Conservation (phyloP, 2,329 filamentous ascomycete species). For the Dactylella cylindrospora region DNA sequence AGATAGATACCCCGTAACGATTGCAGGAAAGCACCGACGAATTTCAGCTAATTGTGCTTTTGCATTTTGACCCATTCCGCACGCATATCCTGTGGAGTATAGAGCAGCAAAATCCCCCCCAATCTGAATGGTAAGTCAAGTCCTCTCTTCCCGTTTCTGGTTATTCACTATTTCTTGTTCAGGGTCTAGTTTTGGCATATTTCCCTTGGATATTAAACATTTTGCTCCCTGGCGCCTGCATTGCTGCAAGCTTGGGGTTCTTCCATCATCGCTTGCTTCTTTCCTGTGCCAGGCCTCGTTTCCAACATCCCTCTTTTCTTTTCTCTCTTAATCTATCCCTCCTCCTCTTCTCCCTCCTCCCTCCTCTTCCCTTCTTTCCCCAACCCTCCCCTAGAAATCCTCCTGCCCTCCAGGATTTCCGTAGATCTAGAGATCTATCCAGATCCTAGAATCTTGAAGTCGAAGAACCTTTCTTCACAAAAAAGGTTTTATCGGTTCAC, state of each 20-base stretch:
- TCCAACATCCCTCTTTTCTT: conserved; percentile 45
- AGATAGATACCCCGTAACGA: conserved; percentile 31
- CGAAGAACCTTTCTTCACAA: conserved; percentile 43
- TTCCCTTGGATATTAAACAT: conserved; percentile 21
- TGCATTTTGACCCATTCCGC: conserved; percentile 11
- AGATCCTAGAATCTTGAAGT: conserved; percentile 36
- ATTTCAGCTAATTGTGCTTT: background rate
- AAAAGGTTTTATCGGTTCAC: conserved; percentile 44
- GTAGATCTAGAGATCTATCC: conserved; percentile 40
- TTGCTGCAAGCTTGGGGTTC: conserved; percentile 24
- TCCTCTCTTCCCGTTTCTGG: conserved; percentile 17
- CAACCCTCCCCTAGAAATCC: conserved; percentile 26
- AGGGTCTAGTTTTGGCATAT: conserved; percentile 32
- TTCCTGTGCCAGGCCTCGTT: conserved; percentile 43
- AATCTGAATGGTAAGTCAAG: conserved; percentile 43
- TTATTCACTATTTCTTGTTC: conserved; percentile 6
- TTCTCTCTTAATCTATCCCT: conserved; percentile 39
- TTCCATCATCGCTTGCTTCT: conserved; percentile 41
- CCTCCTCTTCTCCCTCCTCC: conserved; percentile 26
- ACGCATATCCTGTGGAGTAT: conserved; percentile 5
- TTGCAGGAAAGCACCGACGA: conserved; percentile 12
- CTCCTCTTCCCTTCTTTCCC: conserved; percentile 21
- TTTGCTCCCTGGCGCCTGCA: conserved; percentile 19
- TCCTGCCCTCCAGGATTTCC: conserved; percentile 44
- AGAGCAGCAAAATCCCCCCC: conserved; percentile 1